phyloP scores from a whole-genome alignment of 768 basidiomycete species.

The Aureoboletus auriporus region DNA sequence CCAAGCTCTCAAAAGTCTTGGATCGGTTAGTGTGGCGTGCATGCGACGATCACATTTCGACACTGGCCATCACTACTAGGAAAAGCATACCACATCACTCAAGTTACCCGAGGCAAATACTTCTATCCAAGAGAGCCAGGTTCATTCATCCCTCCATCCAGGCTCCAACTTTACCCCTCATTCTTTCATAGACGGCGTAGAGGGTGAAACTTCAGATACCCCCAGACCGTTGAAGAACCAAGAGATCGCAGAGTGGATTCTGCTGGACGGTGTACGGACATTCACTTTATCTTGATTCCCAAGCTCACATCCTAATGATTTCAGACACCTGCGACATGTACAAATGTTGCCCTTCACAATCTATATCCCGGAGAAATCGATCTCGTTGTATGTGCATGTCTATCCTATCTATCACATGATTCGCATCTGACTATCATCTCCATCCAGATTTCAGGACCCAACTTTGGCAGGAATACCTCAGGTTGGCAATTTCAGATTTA shows the following conservation, averaged over 20 bases:
- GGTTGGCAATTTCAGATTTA: conserved; percentile 37
- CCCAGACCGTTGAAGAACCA: conserved; percentile 69
- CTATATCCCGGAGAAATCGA: conserved; percentile 82
- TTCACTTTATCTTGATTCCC: conserved; percentile 9
- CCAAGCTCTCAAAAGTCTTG: conserved; percentile 83
- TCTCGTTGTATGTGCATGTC: conserved; percentile 60
- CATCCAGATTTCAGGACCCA: conserved; percentile 76
- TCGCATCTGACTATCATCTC: neutral
- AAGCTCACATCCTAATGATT: conserved; percentile 4
- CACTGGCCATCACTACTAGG: conserved; percentile 37
- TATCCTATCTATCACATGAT: neutral
- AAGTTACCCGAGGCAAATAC: conserved; percentile 64
- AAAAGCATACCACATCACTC: conserved; percentile 77
- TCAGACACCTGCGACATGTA: conserved; percentile 88
- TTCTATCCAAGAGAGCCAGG: conserved; percentile 70
- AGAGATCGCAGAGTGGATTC: conserved; percentile 87
- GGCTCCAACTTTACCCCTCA: neutral
- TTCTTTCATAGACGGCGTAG: conserved; percentile 41
- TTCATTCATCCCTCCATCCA: conserved; percentile 15
- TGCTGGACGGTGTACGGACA: conserved; percentile 69
- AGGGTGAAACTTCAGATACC: conserved; percentile 59
- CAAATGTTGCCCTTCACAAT: conserved; percentile 89
- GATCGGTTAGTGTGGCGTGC: conserved; percentile 55
- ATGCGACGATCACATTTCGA: neutral
- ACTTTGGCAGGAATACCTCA: conserved; percentile 81